Conservation (phyloP, 176 grass and related monocot genomes). For the Carex littledalei region DNA sequence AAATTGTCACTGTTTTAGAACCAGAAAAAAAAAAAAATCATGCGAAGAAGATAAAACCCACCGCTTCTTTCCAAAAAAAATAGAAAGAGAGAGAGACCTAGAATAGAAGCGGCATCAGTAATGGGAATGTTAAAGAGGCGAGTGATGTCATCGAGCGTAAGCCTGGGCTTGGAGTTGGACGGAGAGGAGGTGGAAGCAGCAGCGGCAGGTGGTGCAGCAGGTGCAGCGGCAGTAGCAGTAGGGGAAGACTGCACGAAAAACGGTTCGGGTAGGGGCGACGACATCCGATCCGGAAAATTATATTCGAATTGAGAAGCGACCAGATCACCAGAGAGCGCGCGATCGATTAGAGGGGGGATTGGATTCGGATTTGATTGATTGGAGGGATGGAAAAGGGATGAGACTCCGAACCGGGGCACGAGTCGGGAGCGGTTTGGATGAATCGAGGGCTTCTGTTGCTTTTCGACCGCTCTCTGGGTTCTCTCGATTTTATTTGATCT, state of each 20-base stretch:
- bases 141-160: constrained; percentile 89
- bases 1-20: not conserved
- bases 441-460: not conserved
- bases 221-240: not conserved
- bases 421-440: not conserved
- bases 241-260: not conserved
- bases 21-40: not conserved
- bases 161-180: constrained; percentile 41
- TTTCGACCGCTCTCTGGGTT: not conserved
- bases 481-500: not conserved
- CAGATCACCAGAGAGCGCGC: not conserved
- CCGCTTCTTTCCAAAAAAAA: not conserved
- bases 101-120: constrained; percentile 72
- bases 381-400: not conserved
- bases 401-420: not conserved
- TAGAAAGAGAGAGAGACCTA: constrained; percentile 34
- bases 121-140: constrained; percentile 88
- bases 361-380: not conserved
- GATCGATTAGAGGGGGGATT: not conserved
- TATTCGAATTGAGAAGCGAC: not conserved
- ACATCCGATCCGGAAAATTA: constrained; percentile 15
- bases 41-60: not conserved
- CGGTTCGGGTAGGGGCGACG: constrained; percentile 13
- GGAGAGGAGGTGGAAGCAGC: constrained; percentile 20
- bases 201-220: not conserved